These are phyloP conservation scores for Candida ipomoeae DNA, from an alignment of 805 yeast genomes.

Conservation along the genomic window DNA sequence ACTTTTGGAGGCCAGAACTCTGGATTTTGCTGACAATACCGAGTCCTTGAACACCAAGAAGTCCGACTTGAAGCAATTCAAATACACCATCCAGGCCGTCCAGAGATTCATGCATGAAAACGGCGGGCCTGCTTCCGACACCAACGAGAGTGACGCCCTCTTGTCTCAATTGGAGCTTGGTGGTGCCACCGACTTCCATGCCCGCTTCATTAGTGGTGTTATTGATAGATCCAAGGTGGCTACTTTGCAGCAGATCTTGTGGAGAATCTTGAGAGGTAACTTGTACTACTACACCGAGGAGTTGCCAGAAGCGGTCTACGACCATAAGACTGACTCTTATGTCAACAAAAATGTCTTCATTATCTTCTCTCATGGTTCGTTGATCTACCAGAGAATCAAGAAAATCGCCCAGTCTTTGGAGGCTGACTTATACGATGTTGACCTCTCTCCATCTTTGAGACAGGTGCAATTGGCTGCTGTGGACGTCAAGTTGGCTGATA, in stretches of 20 bases:
- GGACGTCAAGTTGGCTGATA: constrained; percentile 28
- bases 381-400: constrained; percentile 65
- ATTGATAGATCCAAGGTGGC: constrained; percentile 67
- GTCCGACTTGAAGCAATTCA: constrained; percentile 63
- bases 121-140: constrained; percentile 17
- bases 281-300: constrained; percentile 72
- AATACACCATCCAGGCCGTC: constrained; percentile 44
- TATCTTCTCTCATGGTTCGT: constrained; percentile 85
- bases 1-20: constrained; percentile 67
- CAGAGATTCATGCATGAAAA: constrained; percentile 33
- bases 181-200: constrained; percentile 23
- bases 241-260: constrained; percentile 73
- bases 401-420: constrained; percentile 88
- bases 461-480: constrained; percentile 27
- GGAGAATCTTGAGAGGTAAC: constrained; percentile 94
- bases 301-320: constrained; percentile 65
- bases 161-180: constrained; percentile 39
- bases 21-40: constrained; percentile 65
- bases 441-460: constrained; percentile 30
- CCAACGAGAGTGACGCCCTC: constrained; percentile 35
- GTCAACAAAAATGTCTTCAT: constrained; percentile 80
- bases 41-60: constrained; percentile 61
- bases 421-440: constrained; percentile 68
- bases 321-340: constrained; percentile 49
- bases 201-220: constrained; percentile 71